phyloP scores from a whole-genome alignment of 306 rosid species.

The Dryas drummondii region DNA sequence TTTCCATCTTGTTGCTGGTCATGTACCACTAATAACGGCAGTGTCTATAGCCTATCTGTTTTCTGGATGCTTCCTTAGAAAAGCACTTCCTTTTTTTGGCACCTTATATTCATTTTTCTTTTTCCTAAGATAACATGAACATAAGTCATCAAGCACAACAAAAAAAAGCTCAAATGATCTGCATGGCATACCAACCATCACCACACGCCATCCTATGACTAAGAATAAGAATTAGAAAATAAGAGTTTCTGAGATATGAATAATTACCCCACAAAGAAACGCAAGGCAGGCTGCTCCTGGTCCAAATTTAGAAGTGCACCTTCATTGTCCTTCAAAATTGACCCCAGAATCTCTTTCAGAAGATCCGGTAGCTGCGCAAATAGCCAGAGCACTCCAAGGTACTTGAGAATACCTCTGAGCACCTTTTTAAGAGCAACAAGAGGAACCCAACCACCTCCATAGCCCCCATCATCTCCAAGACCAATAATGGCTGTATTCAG shows the following conservation, averaged over 20 bases:
- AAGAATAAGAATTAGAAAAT: neutral
- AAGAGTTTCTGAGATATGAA: neutral
- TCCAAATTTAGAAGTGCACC: constrained; percentile 95
- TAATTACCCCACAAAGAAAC: constrained; percentile 91
- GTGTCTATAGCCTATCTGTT: neutral
- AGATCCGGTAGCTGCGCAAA: constrained; percentile 97
- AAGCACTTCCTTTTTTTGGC: neutral
- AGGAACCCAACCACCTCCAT: constrained; percentile 99
- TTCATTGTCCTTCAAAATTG: constrained; percentile 97
- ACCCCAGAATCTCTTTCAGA: constrained; percentile 87
- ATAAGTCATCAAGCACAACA: neutral
- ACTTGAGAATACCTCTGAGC: constrained; percentile 93
- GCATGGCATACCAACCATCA: neutral
- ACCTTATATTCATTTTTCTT: neutral
- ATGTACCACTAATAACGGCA: neutral
- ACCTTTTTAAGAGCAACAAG: constrained; percentile 98
- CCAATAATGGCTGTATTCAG: constrained; percentile 98
- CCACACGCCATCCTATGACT: neutral
- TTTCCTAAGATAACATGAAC: neutral
- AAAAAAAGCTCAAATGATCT: neutral
- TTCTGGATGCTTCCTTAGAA: neutral
- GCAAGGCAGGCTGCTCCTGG: constrained; percentile 98
- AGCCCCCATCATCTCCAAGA: constrained; percentile 99
- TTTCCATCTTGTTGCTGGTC: neutral
- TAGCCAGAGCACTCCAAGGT: constrained; percentile 97